Conservation (phyloP, 2,329 filamentous ascomycete species). For the Diaporthe amygdali region DNA sequence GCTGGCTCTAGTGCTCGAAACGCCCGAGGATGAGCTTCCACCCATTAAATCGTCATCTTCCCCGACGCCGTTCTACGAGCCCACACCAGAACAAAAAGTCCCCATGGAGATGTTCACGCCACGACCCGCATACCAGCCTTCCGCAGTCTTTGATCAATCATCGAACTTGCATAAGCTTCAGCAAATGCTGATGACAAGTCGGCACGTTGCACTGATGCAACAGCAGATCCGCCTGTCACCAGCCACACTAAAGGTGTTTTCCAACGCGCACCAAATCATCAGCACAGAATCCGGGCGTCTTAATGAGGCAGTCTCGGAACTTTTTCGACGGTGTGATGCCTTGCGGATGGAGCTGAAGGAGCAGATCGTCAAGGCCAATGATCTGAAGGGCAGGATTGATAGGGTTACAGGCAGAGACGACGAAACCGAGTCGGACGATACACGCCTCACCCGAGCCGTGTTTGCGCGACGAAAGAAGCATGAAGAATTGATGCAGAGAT, state of each 20-base stretch:
- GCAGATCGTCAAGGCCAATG: constrained; percentile 70
- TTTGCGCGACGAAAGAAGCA: constrained; percentile 60
- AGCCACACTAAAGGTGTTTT: constrained; percentile 73
- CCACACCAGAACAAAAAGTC: constrained; percentile 36
- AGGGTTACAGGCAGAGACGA: constrained; percentile 65
- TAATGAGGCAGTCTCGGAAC: constrained; percentile 72
- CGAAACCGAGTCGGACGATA: constrained; percentile 58
- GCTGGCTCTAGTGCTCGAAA: constrained; percentile 63
- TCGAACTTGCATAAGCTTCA: constrained; percentile 45
- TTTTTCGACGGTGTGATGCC: constrained; percentile 74
- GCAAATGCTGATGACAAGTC: constrained; percentile 61
- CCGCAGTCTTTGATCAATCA: constrained; percentile 59
- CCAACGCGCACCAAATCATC: constrained; percentile 74
- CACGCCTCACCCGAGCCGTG: constrained; percentile 65
- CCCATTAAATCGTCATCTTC: constrained; percentile 26
- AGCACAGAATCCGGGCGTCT: constrained; percentile 72
- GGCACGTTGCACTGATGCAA: constrained; percentile 65
- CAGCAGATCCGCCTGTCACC: constrained; percentile 74
- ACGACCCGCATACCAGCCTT: constrained; percentile 70
- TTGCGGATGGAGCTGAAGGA: constrained; percentile 71
- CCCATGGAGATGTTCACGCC: constrained; percentile 61
- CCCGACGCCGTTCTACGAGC: constrained; percentile 48
- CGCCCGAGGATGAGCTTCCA: constrained; percentile 55
- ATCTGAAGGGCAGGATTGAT: constrained; percentile 71
- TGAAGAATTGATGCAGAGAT: constrained; percentile 58